Evolutionary conservation across 108 stramenopile genomes (phyloP).

Genomic region (Nitzschia sp.): DNA sequence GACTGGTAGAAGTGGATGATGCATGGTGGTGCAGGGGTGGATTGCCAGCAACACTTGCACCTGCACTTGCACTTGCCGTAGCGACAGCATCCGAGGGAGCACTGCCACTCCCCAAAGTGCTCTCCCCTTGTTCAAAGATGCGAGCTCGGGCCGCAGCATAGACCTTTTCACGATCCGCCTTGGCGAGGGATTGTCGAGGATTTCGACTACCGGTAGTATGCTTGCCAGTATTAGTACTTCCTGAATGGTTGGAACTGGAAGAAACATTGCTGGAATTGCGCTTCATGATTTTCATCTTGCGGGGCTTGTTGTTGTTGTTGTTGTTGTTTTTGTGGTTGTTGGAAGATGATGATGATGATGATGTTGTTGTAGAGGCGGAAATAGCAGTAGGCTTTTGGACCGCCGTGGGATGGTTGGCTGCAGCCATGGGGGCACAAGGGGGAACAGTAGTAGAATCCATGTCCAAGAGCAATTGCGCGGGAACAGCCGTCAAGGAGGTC

Average conservation of each 20-base stretch:
- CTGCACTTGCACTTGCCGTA: background rate
- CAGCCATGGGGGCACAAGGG: background rate
- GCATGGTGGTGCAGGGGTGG: background rate
- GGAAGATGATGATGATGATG: background rate
- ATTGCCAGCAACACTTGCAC: background rate
- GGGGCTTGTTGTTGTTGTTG: constrained; percentile 19
- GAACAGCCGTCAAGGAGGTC: constrained; percentile 30
- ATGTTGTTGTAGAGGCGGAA: constrained; percentile 13
- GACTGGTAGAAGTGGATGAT: too few species aligned
- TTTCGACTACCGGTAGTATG: constrained; percentile 2
- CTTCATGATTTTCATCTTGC: constrained; percentile 63
- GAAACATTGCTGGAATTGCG: constrained; percentile 28
- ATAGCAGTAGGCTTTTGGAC: too few species aligned
- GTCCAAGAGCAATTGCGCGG: constrained; percentile 30
- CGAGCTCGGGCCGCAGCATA: constrained; percentile 91
- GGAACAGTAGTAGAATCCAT: constrained; percentile 19
- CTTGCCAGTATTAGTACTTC: background rate
- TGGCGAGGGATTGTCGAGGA: constrained; percentile 62
- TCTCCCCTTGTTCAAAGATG: constrained; percentile 64
- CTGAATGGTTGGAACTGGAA: constrained; percentile 13
- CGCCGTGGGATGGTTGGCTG: background rate
- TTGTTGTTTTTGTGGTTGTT: background rate
- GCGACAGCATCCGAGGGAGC: background rate
- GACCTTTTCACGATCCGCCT: constrained; percentile 60
- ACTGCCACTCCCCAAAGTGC: background rate